Evolutionary conservation across 2,329 filamentous ascomycete species (phyloP), one percentile per base, ranked within the genome.

Genomic region (Clonostachys rosea): DNA sequence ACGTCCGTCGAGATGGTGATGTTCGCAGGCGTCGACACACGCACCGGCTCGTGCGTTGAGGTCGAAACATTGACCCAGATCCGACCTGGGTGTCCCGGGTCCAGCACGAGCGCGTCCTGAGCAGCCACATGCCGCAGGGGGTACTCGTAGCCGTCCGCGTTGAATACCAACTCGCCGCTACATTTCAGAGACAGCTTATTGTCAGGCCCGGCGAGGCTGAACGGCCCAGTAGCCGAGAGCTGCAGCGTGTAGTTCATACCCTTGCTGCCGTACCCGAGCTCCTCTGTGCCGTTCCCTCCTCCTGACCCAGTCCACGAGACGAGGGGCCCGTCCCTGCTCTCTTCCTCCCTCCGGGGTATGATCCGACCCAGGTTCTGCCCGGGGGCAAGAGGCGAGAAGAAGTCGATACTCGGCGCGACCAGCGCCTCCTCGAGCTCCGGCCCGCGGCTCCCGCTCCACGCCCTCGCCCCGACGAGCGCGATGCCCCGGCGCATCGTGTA

Each of bases 1-100:
- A 63, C 57, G 45, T 77, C 69, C 0, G 73, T 74, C 17, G 62
- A 62, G 13, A 79, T 69, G 1, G 61, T 68, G 5, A 77, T 54
- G 0, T 59, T 56, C 1, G 58, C 61, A 1, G 64, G 60, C 1
- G 59, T 42, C 1, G 58, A 52, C 4, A 78, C 50, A 0, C 49
- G 53, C 0, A 76, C 65, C 5, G 59, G 56, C 14, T 65, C 54
- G 49, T 79, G 76, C 0, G 68, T 67, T 0, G 75, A 78, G 2
- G 61, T 60, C 0, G 73, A 72, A 4, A 58, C 53, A 49, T 79
- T 79, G 2, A 61, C 60, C 75, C 75, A 80, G 43, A 79, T 79
- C 3, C 76, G 66, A 1, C 76, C 76, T 0, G 71, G 74, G 24
- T 73, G 68, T 0, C 64, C 69, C 0, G 65, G 55, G 24, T 79